A percentile compares a stretch with the other conserved stretches of the same genome.
Evolutionary conservation across 805 yeast genomes (phyloP).

Genomic region (Lipomyces oligophaga): DNA sequence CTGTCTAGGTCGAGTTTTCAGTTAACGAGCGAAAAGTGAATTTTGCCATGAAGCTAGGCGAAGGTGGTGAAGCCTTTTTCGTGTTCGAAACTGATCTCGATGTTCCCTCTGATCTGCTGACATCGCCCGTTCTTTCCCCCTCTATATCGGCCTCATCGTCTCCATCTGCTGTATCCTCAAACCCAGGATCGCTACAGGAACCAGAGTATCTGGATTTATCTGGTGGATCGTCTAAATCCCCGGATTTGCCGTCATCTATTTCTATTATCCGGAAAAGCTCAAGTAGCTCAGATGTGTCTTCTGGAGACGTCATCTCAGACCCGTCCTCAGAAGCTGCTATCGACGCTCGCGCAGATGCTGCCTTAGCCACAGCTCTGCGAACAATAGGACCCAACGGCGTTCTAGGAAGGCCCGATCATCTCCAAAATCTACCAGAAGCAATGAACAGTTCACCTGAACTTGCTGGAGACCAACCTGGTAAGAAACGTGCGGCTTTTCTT

Average conservation of each 20-base stretch:
- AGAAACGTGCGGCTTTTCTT: too few species aligned
- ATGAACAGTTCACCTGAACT: too few species aligned
- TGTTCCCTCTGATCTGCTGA: conserved; percentile 72
- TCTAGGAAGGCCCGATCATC: too few species aligned
- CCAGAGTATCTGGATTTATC: conserved; percentile 51
- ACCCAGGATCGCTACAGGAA: conserved; percentile 37
- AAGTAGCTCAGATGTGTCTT: too few species aligned
- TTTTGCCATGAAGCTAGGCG: conserved; percentile 93
- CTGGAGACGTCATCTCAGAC: not conserved
- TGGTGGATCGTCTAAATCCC: conserved; percentile 22
- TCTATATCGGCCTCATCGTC: conserved; percentile 40
- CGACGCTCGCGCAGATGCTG: conserved; percentile 4
- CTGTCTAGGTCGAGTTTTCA: conserved; percentile 60
- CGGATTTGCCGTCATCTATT: not conserved
- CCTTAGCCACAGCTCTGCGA: conserved; percentile 8
- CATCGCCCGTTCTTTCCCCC: conserved; percentile 85
- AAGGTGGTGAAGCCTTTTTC: conserved; percentile 96
- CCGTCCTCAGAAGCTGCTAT: not conserved
- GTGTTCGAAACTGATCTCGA: conserved; percentile 78
- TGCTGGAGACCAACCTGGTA: too few species aligned
- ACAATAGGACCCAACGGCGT: too few species aligned
- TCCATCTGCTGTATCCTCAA: conserved; percentile 25
- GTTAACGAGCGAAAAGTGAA: conserved; percentile 80
- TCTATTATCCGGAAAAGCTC: too few species aligned
- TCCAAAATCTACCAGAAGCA: too few species aligned